phyloP scores from a whole-genome alignment of 1,284 basidiomycete species.

The Ustilago vetiveriae region DNA sequence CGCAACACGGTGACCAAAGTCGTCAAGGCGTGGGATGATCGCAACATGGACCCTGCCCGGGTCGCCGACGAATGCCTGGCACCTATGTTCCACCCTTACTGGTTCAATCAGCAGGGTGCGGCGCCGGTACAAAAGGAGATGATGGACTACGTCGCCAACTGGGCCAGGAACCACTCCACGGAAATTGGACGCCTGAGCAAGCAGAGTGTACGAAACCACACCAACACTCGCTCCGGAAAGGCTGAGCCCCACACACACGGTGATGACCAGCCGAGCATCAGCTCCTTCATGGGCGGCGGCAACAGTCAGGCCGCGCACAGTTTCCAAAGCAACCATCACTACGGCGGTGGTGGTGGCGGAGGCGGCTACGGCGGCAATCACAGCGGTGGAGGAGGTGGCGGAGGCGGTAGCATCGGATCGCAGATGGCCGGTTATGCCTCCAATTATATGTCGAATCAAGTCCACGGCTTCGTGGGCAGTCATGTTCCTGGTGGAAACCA shows the following conservation, averaged over 20 bases:
- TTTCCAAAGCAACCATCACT: constrained; percentile 26
- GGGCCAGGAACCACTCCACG: constrained; percentile 48
- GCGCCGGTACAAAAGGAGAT: constrained; percentile 57
- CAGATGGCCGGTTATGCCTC: constrained; percentile 41
- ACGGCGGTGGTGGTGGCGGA: constrained; percentile 12
- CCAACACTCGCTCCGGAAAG: constrained; percentile 59
- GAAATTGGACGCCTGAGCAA: constrained; percentile 53
- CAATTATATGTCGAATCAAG: constrained; percentile 46
- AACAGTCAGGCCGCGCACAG: constrained; percentile 46
- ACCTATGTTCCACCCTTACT: constrained; percentile 62
- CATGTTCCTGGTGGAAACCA: constrained; percentile 29
- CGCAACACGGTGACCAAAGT: constrained; percentile 75
- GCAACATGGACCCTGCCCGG: constrained; percentile 27
- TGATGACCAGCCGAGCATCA: constrained; percentile 39
- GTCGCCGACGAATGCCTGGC: constrained; percentile 60
- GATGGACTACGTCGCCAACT: constrained; percentile 58
- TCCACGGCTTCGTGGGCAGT: constrained; percentile 39
- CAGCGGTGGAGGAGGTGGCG: constrained; percentile 17
- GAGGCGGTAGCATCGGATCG: constrained; percentile 33
- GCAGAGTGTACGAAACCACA: constrained; percentile 52
- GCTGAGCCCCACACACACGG: constrained; percentile 58
- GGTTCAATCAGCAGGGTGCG: constrained; percentile 34
- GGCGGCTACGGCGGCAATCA: not conserved
- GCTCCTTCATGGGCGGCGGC: constrained; percentile 45
- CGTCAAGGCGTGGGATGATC: constrained; percentile 79